These are phyloP conservation scores for Spiraea crenata DNA, from an alignment of 331 rosid genomes.

Conservation along the genomic window DNA sequence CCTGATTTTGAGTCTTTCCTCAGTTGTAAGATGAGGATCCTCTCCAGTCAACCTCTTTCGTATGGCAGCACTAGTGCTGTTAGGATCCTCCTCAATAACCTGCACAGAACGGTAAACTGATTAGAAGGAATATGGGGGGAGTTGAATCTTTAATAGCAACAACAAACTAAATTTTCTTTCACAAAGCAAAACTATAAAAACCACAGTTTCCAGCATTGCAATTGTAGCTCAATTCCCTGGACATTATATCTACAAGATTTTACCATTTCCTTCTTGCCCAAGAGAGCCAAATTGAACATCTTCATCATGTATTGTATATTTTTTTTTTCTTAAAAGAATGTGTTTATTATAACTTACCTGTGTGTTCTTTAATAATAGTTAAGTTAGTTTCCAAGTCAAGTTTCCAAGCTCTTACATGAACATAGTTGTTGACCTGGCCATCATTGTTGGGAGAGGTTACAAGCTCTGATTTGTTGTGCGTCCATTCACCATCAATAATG, in stretches of 20 bases:
- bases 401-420: slow-evolving; percentile 51
- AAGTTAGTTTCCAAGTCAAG: background rate
- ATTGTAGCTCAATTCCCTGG: background rate
- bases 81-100: slow-evolving; percentile 55
- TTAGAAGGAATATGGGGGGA: background rate
- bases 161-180: too few species aligned
- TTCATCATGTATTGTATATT: background rate
- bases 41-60: slow-evolving; percentile 56
- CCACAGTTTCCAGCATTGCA: too few species aligned
- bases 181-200: background rate
- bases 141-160: too few species aligned
- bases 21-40: slow-evolving; percentile 56
- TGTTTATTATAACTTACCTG: too few species aligned
- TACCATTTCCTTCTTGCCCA: background rate
- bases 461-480: slow-evolving; percentile 44
- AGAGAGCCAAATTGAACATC: too few species aligned
- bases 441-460: slow-evolving; percentile 64
- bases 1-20: slow-evolving; percentile 56
- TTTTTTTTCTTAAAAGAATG: background rate
- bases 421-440: slow-evolving; percentile 81
- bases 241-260: background rate
- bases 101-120: slow-evolving; percentile 23
- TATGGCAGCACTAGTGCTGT: slow-evolving; percentile 39
- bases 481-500: slow-evolving; percentile 82
- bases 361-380: background rate